phyloP scores from a whole-genome alignment of 2,329 filamentous ascomycete genomes.

The Epichloe scottii region DNA sequence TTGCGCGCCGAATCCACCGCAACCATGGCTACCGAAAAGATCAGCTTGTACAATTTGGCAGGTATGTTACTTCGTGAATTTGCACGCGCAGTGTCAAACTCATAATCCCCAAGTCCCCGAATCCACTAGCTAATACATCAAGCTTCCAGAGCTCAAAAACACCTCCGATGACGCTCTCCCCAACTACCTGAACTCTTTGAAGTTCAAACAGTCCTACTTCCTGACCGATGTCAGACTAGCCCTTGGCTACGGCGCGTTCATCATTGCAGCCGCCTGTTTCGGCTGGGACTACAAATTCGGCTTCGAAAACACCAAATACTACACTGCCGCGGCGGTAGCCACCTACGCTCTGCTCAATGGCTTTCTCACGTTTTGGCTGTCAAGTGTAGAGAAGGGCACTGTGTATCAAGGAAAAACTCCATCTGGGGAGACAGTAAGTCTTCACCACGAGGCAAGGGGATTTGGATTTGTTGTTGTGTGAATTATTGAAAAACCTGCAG shows the following conservation, averaged over 20 bases:
- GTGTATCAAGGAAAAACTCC: slow-evolving; percentile 64
- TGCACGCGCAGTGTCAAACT: background rate
- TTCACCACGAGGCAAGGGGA: background rate
- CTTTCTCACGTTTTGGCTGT: slow-evolving; percentile 72
- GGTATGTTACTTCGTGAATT: slow-evolving; percentile 28
- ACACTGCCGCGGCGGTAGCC: slow-evolving; percentile 66
- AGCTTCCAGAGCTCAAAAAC: slow-evolving; percentile 72
- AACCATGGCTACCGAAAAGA: slow-evolving; percentile 36
- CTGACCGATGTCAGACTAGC: slow-evolving; percentile 72
- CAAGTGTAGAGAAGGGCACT: slow-evolving; percentile 65
- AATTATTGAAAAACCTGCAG: slow-evolving; percentile 27
- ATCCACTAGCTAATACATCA: background rate
- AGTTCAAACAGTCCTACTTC: slow-evolving; percentile 69
- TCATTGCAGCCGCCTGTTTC: slow-evolving; percentile 73
- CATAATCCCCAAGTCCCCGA: background rate
- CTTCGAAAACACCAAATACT: slow-evolving; percentile 74
- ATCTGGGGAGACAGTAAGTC: slow-evolving; percentile 51
- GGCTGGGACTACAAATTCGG: slow-evolving; percentile 84
- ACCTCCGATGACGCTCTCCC: slow-evolving; percentile 89
- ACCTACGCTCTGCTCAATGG: slow-evolving; percentile 71
- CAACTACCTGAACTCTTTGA: slow-evolving; percentile 83
- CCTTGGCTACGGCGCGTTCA: slow-evolving; percentile 72
- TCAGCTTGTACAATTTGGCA: slow-evolving; percentile 54
- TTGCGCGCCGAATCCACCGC: slow-evolving; percentile 1
- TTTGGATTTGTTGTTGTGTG: background rate